Base-by-base conservation (phyloP, 257 asterid genomes). In the Solanum dulcamara region DNA sequence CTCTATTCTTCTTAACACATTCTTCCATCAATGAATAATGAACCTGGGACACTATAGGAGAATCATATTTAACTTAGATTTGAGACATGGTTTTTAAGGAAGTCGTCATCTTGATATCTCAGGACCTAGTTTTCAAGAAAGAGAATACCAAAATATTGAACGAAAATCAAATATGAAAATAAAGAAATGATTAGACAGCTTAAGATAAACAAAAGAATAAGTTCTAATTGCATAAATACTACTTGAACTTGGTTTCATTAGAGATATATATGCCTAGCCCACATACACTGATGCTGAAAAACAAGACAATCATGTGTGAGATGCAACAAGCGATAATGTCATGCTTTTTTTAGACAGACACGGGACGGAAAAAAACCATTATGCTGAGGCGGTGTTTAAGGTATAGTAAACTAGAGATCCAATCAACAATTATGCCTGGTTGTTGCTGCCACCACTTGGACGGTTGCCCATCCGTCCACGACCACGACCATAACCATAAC, bases 381-480 rank as follows among this genome's bases (percentile, higher is more conserved):
- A 87, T 84, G 85, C 91, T 90, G 87, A 74, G 83, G 74, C 87
- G 55, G 64, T 2, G 17, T 28, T 79, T 48, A 26, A 28, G 64
- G 83, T 79, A 30, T 48, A 85, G 83, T 88, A 86, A 85, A 80
- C 80, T 74, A 85, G 81, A 55, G 67, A 33, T 85, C 68, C 86
- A 59, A 75, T 51, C 86, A 38, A 74, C 55, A 71, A 75, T 89
- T 92, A 93, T 22, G 82, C 94, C 87, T 93, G 95, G 90, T 88
- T 89, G 81, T 88, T 89, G 80, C 88, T 93, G n/a, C 92, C 95
- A 50, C 89, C 97, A 88, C 94, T 89, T 13, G 91, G 88, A 33
- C 86, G 90, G 48, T 30, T 55, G 3, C 91, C 93, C 94, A 90
- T 89, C 77, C 92, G 93, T 3, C 94, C 97, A 38, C 92, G 92